Conservation (phyloP, 1,284 basidiomycete genomes). For the Rhodotorula sp. region DNA sequence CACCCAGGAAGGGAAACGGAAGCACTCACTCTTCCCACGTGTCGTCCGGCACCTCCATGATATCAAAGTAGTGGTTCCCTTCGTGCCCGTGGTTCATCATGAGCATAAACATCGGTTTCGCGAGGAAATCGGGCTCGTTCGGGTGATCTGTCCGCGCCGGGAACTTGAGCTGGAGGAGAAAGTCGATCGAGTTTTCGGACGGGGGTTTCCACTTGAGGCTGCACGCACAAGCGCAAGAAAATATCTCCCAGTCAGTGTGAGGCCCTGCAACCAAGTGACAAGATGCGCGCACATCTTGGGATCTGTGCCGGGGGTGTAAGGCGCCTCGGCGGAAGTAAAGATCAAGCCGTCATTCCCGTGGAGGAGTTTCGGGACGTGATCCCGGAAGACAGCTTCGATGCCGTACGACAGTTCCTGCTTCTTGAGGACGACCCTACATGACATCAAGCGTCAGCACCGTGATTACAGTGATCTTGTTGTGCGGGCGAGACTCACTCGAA, state of each 20-base stretch:
- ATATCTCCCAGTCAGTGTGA: not conserved
- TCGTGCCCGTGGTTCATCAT: constrained; percentile 56
- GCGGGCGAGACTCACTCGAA: constrained; percentile 77
- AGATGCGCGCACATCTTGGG: constrained; percentile 69
- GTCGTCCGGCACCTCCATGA: constrained; percentile 78
- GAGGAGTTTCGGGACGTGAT: constrained; percentile 81
- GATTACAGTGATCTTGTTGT: too few relatives aligned
- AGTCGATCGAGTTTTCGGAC: constrained; percentile 96
- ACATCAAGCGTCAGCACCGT: not conserved
- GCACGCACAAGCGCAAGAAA: not conserved
- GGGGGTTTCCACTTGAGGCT: constrained; percentile 99
- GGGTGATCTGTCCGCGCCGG: constrained; percentile 63
- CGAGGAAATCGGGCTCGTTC: constrained; percentile 69
- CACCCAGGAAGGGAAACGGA: not conserved
- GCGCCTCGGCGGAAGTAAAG: constrained; percentile 85
- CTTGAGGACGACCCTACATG: constrained; percentile 75
- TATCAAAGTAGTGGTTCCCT: constrained; percentile 68
- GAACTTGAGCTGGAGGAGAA: constrained; percentile 89
- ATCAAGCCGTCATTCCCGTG: constrained; percentile 97
- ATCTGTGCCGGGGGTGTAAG: constrained; percentile 88
- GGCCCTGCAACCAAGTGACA: not conserved
- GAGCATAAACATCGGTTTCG: constrained; percentile 83
- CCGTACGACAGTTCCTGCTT: constrained; percentile 85
- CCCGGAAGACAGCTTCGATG: constrained; percentile 76
- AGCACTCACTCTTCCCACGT: constrained; percentile 84